Base-by-base conservation (phyloP, 2,329 filamentous ascomycete genomes). In the Fusarium buxicola region DNA sequence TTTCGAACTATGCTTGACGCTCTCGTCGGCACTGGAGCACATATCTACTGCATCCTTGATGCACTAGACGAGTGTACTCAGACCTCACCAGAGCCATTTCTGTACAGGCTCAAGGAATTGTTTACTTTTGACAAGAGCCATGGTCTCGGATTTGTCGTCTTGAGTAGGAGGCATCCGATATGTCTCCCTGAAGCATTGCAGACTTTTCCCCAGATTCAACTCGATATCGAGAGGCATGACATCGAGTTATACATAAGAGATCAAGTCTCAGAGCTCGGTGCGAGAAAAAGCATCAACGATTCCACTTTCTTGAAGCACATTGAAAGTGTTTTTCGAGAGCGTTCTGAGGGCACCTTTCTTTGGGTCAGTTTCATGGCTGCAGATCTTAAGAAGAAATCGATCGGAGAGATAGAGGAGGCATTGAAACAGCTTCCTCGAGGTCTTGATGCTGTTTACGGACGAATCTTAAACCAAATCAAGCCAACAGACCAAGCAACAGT, bases 341-440 rank as follows among this genome's bases (percentile, higher is more conserved):
- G 41, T 4, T 46, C 58, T 4, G 38, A 46, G 18, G 43, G 43
- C 2, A 52, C 60, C 4, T 64, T 64, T 34, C 45, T 61, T 5
- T 64, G 60, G 60, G 58, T 58, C 3, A 61, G 60, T 24, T 55
- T 61, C 38, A 58, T 64, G 60, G 38, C 35, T 2, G 21, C 47
- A 12, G 60, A 64, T 7, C 57, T 64, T 16, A 51, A 55, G 21
- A 24, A 16, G 7, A 58, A 46, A 16, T 12, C 32, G 4, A 8
- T 43, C 0, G 7, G 13, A 3, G 46, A 55, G 34, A 55, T 64
- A 11, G 58, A 61, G 12, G 7, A 15, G 4, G 44, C 46, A 0
- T 27, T 58, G 3, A 6, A 48, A 9, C 27, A 44, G n/a, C 45
- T 63, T 8, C 60, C 60, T 1, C 44, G 12, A 7, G 50, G 60